Evolutionary conservation across 2,329 filamentous ascomycete genomes (phyloP), one percentile per base, ranked within the genome.

Genomic region (Calonectria hongkongensis): DNA sequence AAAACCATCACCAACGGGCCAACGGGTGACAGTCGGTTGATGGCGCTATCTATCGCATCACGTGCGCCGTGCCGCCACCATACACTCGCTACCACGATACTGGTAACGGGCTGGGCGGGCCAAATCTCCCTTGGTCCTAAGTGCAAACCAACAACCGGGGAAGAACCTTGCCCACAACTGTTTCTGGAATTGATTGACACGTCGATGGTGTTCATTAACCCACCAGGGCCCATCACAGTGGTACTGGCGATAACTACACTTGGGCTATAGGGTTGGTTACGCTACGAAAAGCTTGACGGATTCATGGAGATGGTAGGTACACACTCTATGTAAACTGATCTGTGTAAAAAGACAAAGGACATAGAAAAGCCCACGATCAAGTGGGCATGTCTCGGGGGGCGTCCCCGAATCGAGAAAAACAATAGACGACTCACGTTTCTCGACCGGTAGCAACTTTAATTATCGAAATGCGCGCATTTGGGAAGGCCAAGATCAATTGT

Each of bases 41-140:
- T 58, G 54, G 54, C 54, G 54, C 54, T 58, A 58, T 58, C 54
- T 58, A 41, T 58, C 54, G 12, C 10, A 58, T 58, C 54, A 58
- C 54, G 54, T 58, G 54, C 54, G 30, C 33, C 54, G 54, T 39
- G 54, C 54, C 54, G 54, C 54, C 13, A 58, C 30, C 54, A 27
- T 58, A 41, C 54, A 41, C 25, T 58, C 54, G 54, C 54, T 58
- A 58, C 54, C 54, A 16, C 21, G 21, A 58, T 13, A 41, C 15
- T 39, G 54, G 54, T 39, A 58, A 58, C 36, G 33, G 54, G 21
- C 12, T 58, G 33, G 25, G 54, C 15, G 54, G 54, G 33, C 30
- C 30, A 15, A 28, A 41, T 39, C 54, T 41, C n/a, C 28, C n/a
- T 36, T 58, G 18, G 13, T 36, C 12, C 12, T 27, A 8, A 39